These are phyloP conservation scores for Solanum arcanum DNA, from an alignment of 257 asterid genomes.

Conservation along the genomic window DNA sequence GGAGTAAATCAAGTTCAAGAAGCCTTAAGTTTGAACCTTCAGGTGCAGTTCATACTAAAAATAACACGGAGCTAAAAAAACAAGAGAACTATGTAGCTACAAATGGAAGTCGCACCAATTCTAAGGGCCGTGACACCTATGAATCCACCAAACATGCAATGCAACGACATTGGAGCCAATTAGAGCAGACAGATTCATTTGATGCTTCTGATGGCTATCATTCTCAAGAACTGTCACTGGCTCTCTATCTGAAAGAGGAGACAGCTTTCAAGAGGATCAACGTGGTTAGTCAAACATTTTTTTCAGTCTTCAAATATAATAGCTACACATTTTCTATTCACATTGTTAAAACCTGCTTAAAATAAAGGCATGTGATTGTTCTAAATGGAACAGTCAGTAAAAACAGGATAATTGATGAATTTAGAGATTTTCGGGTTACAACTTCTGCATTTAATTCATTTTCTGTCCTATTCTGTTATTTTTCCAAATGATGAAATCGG, in stretches of 20 bases:
- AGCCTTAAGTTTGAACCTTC: slow-evolving; percentile 75
- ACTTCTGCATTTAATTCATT: neutral
- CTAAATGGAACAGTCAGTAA: neutral
- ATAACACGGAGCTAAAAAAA: slow-evolving; percentile 35
- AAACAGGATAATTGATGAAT: neutral
- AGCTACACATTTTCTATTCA: neutral
- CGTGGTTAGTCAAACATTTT: slow-evolving; percentile 32
- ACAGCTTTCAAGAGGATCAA: slow-evolving; percentile 44
- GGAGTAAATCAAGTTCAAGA: slow-evolving; percentile 83
- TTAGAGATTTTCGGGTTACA: neutral
- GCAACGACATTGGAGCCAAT: slow-evolving; percentile 66
- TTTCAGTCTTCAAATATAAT: neutral
- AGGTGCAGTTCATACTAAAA: slow-evolving; percentile 36
- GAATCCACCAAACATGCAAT: slow-evolving; percentile 33
- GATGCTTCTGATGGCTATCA: slow-evolving; percentile 74
- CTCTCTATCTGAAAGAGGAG: slow-evolving; percentile 60
- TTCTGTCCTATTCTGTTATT: neutral
- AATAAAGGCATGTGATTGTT: neutral
- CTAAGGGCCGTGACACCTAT: slow-evolving; percentile 33
- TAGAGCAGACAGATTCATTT: slow-evolving; percentile 65
- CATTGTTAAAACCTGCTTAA: neutral
- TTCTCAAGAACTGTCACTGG: slow-evolving; percentile 75
- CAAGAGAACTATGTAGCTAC: slow-evolving; percentile 35
- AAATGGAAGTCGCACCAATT: slow-evolving; percentile 16
- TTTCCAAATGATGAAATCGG: neutral